Evolutionary conservation across 2,329 filamentous ascomycete species (phyloP), one percentile per base, ranked within the genome.

Genomic region (Fusarium devonianum): DNA sequence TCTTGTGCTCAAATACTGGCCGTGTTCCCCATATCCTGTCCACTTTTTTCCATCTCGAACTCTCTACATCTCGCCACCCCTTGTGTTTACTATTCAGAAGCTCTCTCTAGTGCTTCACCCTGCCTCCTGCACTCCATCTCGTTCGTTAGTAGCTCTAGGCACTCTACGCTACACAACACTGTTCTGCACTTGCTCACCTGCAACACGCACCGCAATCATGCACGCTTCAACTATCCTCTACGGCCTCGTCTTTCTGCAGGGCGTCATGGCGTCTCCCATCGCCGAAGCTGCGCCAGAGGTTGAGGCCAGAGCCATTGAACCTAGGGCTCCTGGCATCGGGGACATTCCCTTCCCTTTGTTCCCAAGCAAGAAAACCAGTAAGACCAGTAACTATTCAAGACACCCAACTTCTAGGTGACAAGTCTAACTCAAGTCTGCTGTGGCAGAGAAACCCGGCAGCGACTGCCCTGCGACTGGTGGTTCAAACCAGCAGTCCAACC

Each of bases 271-370:
- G 8, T 55, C 34, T n/a, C 53, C 53, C 5, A 3, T 55, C 7
- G 28, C 13, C 11, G 49, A 45, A 2, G 16, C 34, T 4, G 40
- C 6, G n/a, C 18, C 28, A 5, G 30, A 25, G 22, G 16, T 56
- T 18, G 49, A 55, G 18, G 7, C 53, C 28, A 49, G 56, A 14
- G 36, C 18, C 13, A 3, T 57, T 22, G 53, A 36, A 21, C 57
- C 21, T 8, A 34, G 59, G 11, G n/a, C 18, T 8, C 54, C 59
- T 4, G 18, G 9, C 4, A 3, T 43, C 8, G 38, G 30, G 1
- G 54, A 61, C 16, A 18, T 61, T 7, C 59, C 58, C 7, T 53
- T 49, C 22, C 58, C 59, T 8, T n/a, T n/a, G 22, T 35, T 53
- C 16, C 53, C 53, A 14, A 41, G 9, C 4, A 2, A 43, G 17